A percentile compares a stretch with the other conserved stretches of the same genome.
These are phyloP conservation scores for Primulina huaijiensis DNA, from an alignment of 257 asterid genomes.

Conservation along the genomic window DNA sequence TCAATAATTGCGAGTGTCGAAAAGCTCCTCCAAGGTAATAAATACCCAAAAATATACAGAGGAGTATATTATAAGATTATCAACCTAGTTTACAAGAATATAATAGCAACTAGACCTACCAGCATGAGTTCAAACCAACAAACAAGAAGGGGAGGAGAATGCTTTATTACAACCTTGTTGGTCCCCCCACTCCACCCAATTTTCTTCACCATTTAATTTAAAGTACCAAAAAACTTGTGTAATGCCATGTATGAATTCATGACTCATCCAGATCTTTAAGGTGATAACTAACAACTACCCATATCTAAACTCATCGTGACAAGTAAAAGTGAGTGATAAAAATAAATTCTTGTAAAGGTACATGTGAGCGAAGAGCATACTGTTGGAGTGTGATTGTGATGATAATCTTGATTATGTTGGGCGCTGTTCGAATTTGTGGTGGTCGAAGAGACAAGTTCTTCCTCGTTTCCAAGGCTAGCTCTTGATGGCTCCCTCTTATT, in stretches of 20 bases:
- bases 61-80: too few species aligned
- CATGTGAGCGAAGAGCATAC: conserved; percentile 37
- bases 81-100: background rate
- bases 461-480: conserved; percentile 60
- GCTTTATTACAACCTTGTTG: background rate
- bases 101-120: background rate
- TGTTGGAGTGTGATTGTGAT: conserved; percentile 51
- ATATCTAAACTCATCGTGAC: background rate
- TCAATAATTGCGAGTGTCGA: background rate
- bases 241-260: background rate
- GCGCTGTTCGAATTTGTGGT: conserved; percentile 28
- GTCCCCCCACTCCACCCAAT: background rate
- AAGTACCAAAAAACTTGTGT: background rate
- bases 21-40: background rate
- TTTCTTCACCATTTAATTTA: background rate
- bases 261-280: background rate
- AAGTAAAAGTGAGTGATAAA: background rate
- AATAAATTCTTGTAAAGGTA: background rate
- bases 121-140: background rate
- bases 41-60: background rate
- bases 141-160: background rate
- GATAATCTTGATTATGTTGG: conserved; percentile 29
- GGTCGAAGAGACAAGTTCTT: conserved; percentile 39
- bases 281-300: background rate
- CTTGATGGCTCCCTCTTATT: conserved; percentile 57